Conservation (phyloP, 495 filamentous ascomycete genomes). For the Penicillium mononematosum region DNA sequence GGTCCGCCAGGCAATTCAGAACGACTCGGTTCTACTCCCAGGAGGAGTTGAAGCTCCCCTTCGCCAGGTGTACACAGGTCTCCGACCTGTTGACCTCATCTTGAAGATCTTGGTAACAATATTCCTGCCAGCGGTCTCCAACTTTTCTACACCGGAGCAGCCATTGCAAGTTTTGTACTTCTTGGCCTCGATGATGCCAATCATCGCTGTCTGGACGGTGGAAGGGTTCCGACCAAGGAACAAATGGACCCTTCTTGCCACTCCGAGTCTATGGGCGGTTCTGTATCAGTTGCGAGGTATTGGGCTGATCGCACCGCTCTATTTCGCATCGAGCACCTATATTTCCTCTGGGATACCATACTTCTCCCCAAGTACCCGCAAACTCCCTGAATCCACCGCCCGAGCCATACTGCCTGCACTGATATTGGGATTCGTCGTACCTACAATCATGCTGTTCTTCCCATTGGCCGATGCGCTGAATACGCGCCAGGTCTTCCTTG, state of each 20-base stretch:
- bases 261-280: slow-evolving; percentile 17
- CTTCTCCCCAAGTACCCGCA: slow-evolving; percentile 5
- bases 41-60: slow-evolving; percentile 1
- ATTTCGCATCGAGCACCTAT: slow-evolving; percentile 13
- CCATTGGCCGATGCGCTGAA: slow-evolving; percentile 6
- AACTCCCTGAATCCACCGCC: slow-evolving; percentile 6
- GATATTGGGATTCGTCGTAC: slow-evolving; percentile 17
- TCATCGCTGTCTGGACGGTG: slow-evolving; percentile 20
- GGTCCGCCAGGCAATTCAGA: slow-evolving; percentile 7
- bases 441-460: slow-evolving; percentile 16
- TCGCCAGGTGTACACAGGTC: slow-evolving; percentile 12
- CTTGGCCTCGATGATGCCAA: slow-evolving; percentile 14
- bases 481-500: slow-evolving; percentile 13
- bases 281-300: slow-evolving; percentile 23
- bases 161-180: slow-evolving; percentile 19
- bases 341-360: slow-evolving; percentile 4
- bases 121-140: slow-evolving; percentile 14
- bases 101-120: slow-evolving; percentile 12
- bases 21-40: background rate
- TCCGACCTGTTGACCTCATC: slow-evolving; percentile 9
- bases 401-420: slow-evolving; percentile 17
- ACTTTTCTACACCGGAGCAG: slow-evolving; percentile 9
- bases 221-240: slow-evolving; percentile 20
- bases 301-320: slow-evolving; percentile 21
- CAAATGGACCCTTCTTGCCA: slow-evolving; percentile 16